Base-by-base conservation (phyloP, 371 early-diverging fungal genomes). In the Funneliformis caledonium region DNA sequence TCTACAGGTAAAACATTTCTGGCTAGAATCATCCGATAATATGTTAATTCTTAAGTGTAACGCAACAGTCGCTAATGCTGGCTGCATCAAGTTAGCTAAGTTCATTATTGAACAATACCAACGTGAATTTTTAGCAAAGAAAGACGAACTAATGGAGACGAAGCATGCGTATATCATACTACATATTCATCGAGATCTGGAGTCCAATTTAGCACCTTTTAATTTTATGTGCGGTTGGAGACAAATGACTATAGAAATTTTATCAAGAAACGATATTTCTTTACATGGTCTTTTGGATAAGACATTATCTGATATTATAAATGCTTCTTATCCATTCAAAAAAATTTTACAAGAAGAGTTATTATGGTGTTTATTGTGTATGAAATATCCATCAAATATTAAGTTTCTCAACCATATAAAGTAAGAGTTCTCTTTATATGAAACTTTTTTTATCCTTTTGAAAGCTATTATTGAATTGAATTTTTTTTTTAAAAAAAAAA, bases 161-260 rank as follows among this genome's bases (percentile, higher is more conserved):
- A 81, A 81, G 62, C 78, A 77, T 61, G 81, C 76, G 16, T 81
- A 77, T 50, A 81, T 81, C 4, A 81, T 81, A 22, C 50, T 81
- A 4, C 81, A 81, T 77, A 76, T 59, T 56, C 81, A 77, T 42
- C 64, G 81, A 33, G 78, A 59, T 45, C 60, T 50, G 8, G 64
- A 70, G 9, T 11, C 2, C 14, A 70, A 26, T 26, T 26, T 26
- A 26, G 26, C 26, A 26, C 26, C 22, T n/a, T 81, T 76, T 33
- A 77, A 81, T 50, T 81, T 81, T 19, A 75, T 81, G 61, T 81
- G 81, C 12, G 81, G 77, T 19, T 81, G 81, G 81, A 42, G 76
- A 14, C 77, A 81, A 67, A 26, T 81, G 2, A 69, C 72, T 16
- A 81, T 81, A 12, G 81, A 81, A 78, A 68, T 42, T 11, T 68